These are phyloP conservation scores for Ambrosia hybrid DNA, from an alignment of 140 eudicot species.

Conservation along the genomic window DNA sequence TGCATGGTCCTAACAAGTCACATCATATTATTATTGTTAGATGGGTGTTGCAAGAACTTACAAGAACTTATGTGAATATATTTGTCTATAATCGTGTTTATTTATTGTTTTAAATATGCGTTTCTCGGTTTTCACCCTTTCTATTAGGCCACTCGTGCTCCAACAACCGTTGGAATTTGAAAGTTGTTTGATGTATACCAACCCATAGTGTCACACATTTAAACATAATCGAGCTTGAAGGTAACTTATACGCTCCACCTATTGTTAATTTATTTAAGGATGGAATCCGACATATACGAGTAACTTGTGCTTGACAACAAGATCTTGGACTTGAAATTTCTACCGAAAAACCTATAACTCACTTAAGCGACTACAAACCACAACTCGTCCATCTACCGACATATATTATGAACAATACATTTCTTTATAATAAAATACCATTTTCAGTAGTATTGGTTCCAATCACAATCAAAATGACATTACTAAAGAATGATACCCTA, in stretches of 20 bases:
- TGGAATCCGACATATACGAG: not conserved
- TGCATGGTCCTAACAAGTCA: constrained; percentile 26
- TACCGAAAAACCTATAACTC: too few species aligned
- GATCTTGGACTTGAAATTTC: too few species aligned
- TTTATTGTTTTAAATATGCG: too few species aligned
- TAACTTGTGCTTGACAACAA: too few species aligned
- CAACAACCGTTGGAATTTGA: not conserved
- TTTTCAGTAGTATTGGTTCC: constrained; percentile 12
- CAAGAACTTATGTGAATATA: not conserved
- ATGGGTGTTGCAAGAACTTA: constrained; percentile 25
- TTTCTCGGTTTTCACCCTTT: not conserved
- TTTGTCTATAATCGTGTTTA: not conserved
- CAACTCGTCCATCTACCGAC: constrained; percentile 19
- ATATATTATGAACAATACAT: not conserved
- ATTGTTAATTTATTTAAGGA: not conserved
- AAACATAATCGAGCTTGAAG: not conserved
- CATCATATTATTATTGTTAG: constrained; percentile 27
- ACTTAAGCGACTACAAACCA: too few species aligned
- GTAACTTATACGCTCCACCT: not conserved
- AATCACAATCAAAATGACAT: constrained; percentile 24
- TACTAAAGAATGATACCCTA: constrained; percentile 20
- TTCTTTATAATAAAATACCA: constrained; percentile 13
- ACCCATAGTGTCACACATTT: not conserved
- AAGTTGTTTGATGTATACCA: not conserved
- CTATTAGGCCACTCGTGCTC: not conserved